Conservation (phyloP, 163 green algal species). For the Smithsoniella earleae region DNA sequence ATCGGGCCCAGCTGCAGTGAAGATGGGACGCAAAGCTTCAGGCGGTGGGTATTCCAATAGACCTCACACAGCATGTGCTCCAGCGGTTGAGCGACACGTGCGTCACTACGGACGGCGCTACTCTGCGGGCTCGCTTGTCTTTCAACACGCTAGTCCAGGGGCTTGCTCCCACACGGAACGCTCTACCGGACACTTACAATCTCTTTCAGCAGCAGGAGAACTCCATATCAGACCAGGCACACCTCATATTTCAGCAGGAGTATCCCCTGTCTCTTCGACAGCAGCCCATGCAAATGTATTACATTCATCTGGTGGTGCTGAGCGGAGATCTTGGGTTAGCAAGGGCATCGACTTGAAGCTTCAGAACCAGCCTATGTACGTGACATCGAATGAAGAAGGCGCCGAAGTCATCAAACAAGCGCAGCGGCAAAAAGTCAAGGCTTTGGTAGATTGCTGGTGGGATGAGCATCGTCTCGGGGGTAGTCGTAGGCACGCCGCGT, state of each 20-base stretch:
- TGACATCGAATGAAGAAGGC: too few relatives aligned
- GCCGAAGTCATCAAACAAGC: neutral
- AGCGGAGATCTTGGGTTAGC: neutral
- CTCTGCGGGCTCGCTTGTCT: neutral
- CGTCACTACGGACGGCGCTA: neutral
- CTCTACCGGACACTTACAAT: neutral
- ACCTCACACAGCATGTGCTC: neutral
- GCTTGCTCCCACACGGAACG: neutral
- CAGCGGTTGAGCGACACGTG: neutral
- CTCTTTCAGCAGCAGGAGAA: neutral
- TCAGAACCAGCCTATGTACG: neutral
- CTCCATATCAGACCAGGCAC: neutral
- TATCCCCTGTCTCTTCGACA: too few relatives aligned
- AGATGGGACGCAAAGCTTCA: neutral
- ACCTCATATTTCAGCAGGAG: neutral
- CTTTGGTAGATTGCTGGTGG: slow-evolving; percentile 22
- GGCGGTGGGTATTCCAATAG: neutral
- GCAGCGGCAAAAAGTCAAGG: neutral
- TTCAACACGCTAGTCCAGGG: neutral
- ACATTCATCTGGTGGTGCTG: neutral
- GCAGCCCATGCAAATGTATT: neutral
- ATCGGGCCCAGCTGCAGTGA: neutral
- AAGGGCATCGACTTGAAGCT: too few relatives aligned
- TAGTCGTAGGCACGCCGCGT: neutral
- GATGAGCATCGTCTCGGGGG: neutral